phyloP scores from a whole-genome alignment of 2,329 filamentous ascomycete species.

The Beauveria sp. region DNA sequence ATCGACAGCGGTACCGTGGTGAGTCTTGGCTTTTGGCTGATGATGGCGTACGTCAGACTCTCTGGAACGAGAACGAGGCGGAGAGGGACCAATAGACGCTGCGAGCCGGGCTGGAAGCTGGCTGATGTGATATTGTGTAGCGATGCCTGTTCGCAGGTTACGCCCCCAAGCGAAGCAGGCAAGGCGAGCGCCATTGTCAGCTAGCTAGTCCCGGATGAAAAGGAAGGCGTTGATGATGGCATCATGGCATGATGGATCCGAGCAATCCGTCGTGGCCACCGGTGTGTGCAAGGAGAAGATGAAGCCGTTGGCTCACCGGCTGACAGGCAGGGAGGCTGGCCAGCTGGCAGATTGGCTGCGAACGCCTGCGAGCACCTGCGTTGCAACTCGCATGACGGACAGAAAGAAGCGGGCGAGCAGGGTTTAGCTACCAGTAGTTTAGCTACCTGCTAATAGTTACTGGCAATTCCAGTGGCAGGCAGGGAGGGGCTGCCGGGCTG shows the following conservation, averaged over 20 bases:
- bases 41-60: slow-evolving; percentile 3
- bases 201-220: background rate
- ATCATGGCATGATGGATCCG: background rate
- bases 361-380: slow-evolving; percentile 1
- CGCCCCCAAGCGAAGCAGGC: background rate
- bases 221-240: background rate
- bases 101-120: background rate
- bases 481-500: background rate
- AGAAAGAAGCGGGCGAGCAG: background rate
- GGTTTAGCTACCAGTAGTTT: too few species aligned
- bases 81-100: background rate
- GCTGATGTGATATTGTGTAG: slow-evolving; percentile 4
- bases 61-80: background rate
- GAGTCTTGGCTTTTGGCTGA: slow-evolving; percentile 1
- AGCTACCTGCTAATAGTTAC: too few species aligned
- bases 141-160: background rate
- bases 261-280: background rate
- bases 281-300: background rate
- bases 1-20: background rate
- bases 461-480: too few species aligned
- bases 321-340: background rate
- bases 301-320: background rate
- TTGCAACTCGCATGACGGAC: background rate
- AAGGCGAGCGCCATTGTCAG: slow-evolving; percentile 9
- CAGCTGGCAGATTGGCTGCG: background rate